Conservation (phyloP, 2,329 filamentous ascomycete species). For the Pyrenophora teres region DNA sequence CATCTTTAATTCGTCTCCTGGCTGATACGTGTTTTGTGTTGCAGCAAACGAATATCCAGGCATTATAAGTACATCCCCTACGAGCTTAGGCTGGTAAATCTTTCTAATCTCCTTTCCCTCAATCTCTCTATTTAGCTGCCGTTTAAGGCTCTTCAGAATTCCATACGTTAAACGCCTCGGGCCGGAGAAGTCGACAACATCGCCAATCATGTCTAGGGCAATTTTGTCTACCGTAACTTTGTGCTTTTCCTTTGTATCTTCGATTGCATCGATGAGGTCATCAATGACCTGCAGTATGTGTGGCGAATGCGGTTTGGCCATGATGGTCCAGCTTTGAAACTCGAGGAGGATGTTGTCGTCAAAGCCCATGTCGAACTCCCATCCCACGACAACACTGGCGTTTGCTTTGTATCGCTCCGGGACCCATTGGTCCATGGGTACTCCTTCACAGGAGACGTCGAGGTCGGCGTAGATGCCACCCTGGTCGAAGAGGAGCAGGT, state of each 20-base stretch:
- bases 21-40: conserved; percentile 17
- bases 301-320: conserved; percentile 29
- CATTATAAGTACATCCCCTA: conserved; percentile 35
- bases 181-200: conserved; percentile 37
- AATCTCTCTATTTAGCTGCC: conserved; percentile 18
- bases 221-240: conserved; percentile 11
- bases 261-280: conserved; percentile 6
- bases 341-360: conserved; percentile 23
- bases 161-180: conserved; percentile 32
- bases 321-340: conserved; percentile 41
- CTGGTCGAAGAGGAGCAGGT: conserved; percentile 48
- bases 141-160: conserved; percentile 31
- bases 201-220: conserved; percentile 27
- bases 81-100: conserved; percentile 29
- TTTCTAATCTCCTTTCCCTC: conserved; percentile 23
- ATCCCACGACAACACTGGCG: conserved; percentile 46
- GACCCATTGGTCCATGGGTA: conserved; percentile 45
- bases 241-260: too few relatives aligned
- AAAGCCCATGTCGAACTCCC: conserved; percentile 46
- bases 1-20: conserved; percentile 8
- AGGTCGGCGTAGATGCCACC: conserved; percentile 52
- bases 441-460: conserved; percentile 44
- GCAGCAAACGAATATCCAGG: conserved; percentile 21
- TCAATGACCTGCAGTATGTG: conserved; percentile 36
- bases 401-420: conserved; percentile 37